A percentile compares a stretch with the other conserved stretches of the same genome.
These are phyloP conservation scores for Leishmania tropica DNA, from an alignment of 208 protist genomes.

Conservation along the genomic window DNA sequence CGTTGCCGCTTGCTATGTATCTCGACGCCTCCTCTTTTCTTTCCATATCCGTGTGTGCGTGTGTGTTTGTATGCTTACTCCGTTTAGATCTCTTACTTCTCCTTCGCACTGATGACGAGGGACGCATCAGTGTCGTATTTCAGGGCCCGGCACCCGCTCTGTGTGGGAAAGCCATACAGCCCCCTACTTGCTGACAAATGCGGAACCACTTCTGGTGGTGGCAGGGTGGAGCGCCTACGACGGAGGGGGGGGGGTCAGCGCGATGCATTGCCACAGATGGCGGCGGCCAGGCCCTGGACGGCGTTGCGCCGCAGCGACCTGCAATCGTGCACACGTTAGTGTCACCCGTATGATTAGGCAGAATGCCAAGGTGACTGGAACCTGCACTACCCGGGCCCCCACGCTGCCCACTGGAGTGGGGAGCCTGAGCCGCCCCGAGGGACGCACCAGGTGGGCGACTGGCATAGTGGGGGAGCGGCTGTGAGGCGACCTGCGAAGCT, in stretches of 20 bases:
- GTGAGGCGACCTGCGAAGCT: neutral
- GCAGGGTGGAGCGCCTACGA: neutral
- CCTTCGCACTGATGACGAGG: neutral
- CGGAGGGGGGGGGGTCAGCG: neutral
- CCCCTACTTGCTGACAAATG: neutral
- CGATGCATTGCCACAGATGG: neutral
- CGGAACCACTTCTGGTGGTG: neutral
- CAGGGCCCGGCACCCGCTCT: neutral
- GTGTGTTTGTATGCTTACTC: neutral
- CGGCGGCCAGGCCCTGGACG: neutral
- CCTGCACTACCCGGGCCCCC: neutral
- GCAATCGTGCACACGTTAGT: neutral
- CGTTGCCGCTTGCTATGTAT: neutral
- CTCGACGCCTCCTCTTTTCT: neutral
- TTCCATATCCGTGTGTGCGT: neutral
- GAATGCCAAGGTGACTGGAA: neutral
- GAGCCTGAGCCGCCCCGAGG: neutral
- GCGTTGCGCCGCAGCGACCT: neutral
- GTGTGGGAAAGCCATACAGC: neutral
- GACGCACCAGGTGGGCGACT: neutral
- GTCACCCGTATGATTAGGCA: neutral
- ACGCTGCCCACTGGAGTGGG: neutral
- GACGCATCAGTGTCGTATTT: neutral
- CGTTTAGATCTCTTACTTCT: conserved; percentile 2
- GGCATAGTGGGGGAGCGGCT: neutral